Evolutionary conservation across 177 flowering plant species (phyloP), one percentile per base, ranked within the genome.

Genomic region (Telopea speciosissima): DNA sequence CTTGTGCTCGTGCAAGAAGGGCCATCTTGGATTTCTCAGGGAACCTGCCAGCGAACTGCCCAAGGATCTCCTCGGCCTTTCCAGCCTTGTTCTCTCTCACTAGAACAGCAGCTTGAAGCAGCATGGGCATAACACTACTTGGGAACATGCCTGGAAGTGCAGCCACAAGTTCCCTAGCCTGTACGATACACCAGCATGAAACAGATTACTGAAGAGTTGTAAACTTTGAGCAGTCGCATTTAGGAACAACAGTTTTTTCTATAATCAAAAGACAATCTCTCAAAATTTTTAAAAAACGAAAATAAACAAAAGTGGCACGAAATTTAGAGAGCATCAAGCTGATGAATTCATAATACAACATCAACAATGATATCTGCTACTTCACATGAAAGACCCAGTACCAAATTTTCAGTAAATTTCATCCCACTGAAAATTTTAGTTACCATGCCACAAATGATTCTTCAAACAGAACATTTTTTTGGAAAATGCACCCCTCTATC

Each of bases 31-130:
- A 83, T 68, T 82, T 87, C 17, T 86, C 85, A 11, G 97, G 97
- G 76, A 78, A 85, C 71, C 79, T 86, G 25, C 83, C 83, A 0
- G 96, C 89, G 82, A 72, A 87, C 72, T 86, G 88, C 45, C 74
- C 79, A 10, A 95, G 79, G 42, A 89, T 63, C 69, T 92, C 96
- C 78, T 92, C 97, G 22, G 96, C 96, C 74, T 70, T 87, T 40
- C 84, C 86, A 5, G 85, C 86, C 78, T 90, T 90, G 79, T 89
- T 90, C 73, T 88, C 96, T 81, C 90, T 85, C 54, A 89, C 93
- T 62, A 84, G 78, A 7, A 92, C 85, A n/a, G 97, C 91, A 72
- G 97, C 92, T 82, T 92, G 90, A 82, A 92, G 96, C 74, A 90
- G 81, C 61, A 77, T 74, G 8, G 89, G 91, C 72, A 75, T 73